Conservation (phyloP, 495 filamentous ascomycete genomes). For the Saxophila tyrrhenica region DNA sequence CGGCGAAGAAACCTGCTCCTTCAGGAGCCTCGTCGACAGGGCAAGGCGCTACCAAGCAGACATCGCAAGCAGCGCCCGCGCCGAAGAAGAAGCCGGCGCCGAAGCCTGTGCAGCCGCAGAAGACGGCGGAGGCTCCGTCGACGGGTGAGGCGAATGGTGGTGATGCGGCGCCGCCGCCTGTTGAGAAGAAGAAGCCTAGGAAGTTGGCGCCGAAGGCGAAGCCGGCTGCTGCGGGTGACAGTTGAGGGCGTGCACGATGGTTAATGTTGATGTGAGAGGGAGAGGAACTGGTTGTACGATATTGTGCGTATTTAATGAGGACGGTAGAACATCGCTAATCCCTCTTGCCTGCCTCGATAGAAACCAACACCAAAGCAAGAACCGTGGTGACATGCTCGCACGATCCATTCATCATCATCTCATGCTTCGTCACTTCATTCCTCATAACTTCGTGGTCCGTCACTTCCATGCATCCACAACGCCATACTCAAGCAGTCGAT, state of each 20-base stretch:
- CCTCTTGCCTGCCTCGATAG: too few relatives aligned
- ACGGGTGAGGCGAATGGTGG: background rate
- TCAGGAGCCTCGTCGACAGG: background rate
- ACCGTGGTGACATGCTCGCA: too few relatives aligned
- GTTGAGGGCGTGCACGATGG: background rate
- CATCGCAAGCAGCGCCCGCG: conserved; percentile 1
- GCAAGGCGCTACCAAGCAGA: conserved; percentile 9
- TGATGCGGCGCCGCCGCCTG: background rate
- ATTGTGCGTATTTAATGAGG: too few relatives aligned
- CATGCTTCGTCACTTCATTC: too few relatives aligned
- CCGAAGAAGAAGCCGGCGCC: conserved; percentile 13
- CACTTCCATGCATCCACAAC: too few relatives aligned
- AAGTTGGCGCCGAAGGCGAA: conserved; percentile 2
- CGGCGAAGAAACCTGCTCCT: background rate
- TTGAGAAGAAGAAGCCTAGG: conserved; percentile 17
- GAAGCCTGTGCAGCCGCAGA: conserved; percentile 8
- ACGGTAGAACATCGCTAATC: too few relatives aligned
- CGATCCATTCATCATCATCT: too few relatives aligned
- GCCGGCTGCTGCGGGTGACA: background rate
- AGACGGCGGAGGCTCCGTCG: conserved; percentile 1
- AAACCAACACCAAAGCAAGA: too few relatives aligned
- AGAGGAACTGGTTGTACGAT: background rate
- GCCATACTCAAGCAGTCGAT: too few relatives aligned
- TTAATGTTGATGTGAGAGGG: background rate
- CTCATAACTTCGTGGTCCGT: too few relatives aligned